Base-by-base conservation (phyloP, 1,284 basidiomycete genomes). In the Nidula niveotomentosa region DNA sequence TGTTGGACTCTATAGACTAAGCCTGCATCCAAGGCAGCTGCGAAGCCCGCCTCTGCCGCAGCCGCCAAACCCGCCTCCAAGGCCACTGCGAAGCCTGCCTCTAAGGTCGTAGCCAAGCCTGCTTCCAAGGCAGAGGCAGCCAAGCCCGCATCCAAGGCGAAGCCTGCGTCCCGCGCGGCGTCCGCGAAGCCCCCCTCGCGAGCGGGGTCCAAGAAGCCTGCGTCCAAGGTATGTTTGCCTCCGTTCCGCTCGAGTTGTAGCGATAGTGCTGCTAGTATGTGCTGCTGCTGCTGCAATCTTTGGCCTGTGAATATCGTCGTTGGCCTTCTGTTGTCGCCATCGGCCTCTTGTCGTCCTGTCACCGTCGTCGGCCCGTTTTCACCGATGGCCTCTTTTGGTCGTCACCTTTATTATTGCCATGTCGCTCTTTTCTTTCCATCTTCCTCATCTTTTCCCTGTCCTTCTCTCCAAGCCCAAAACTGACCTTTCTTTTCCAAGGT, bases 51-150 rank as follows among this genome's bases (percentile, higher is more conserved):
- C 1, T 68, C 75, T 39, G 37, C 37, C 37, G n/a, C 8, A 30
- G 59, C 68, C 13, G 61, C 56, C n/a, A 73, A 73, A 57, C 65
- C 70, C 6, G 58, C 67, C 1, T 69, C 75, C 48, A 74, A 72
- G 56, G 68, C 65, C 15, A 64, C 60, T 33, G 52, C 64, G 54
- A 80, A 81, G 56, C 77, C 80, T 13, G 68, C 73, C 10, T 80
- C 79, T 50, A 73, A 72, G 63, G 72, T 61, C 41, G 59, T 71
- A 45, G 62, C 67, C 43, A 79, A 78, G 59, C 76, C 77, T 1
- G 65, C 69, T 5, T 79, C 78, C 34, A 68, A 64, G 33, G 67
- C 67, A 17, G 67, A 65, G 5, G 67, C 58, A 34, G 70, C 61
- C 1, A 76, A 76, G 56, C 75, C 74, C 39, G 61, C 59, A 15